Base-by-base conservation (phyloP, 441 rosid genomes). In the Raphanus hybrid region DNA sequence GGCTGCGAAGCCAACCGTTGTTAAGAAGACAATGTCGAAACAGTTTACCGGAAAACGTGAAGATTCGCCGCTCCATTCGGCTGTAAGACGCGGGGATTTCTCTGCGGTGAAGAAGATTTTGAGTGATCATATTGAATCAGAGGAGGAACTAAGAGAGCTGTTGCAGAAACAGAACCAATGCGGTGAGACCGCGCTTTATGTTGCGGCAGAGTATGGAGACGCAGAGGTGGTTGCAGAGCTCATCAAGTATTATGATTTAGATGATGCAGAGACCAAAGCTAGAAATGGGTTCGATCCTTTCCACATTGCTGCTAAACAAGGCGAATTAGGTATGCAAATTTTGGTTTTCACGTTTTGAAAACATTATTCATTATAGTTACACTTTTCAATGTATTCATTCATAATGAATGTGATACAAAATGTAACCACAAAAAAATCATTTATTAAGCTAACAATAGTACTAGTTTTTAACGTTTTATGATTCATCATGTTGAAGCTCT, bases 251-350 rank as follows among this genome's bases (percentile, higher is more conserved):
- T 91, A 86, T 66, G 96, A 91, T 83, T 87, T 89, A 41, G 88
- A 74, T 3, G 86, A 86, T 75, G 94, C 97, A 3, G 86, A 90
- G n/a, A 89, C 90, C 82, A 92, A 87, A 85, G 96, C 96, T 18
- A 81, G 90, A 83, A 92, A 92, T 71, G 97, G 97, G 20, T 91
- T 89, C 15, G 97, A 92, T 79, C 96, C 96, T 26, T 86, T 91
- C 64, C 96, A 92, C 78, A 88, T 91, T 77, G 93, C 94, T 77
- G 94, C 96, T 73, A 92, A 92, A 83, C 94, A 91, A 84, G 96
- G 94, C 26, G 89, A 92, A 85, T 75, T 87, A 67, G 97, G 97
- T 88, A 70, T 70, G 43, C 0, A 16, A 23, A 1, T 54, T 59
- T 73, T 73, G 50, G 58, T 52, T 52, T 6, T 15, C 58, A 52